phyloP scores from a whole-genome alignment of 2,329 filamentous ascomycete genomes.

The Aspergillus unguis region DNA sequence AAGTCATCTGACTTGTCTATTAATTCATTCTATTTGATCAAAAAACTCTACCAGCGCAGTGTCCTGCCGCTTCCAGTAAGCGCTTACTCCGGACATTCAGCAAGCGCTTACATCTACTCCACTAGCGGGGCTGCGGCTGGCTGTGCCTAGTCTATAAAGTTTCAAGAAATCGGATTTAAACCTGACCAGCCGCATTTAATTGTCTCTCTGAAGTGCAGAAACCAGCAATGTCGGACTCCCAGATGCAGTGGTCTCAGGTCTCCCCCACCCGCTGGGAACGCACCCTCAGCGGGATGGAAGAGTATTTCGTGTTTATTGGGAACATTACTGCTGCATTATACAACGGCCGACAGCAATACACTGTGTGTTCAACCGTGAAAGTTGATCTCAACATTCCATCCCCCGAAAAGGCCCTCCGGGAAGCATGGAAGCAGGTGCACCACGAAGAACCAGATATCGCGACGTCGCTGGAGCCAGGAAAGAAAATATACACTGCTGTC shows the following conservation, averaged over 20 bases:
- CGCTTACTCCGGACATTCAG: too few species aligned
- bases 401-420: neutral
- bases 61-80: too few species aligned
- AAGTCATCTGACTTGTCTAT: too few species aligned
- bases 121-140: too few species aligned
- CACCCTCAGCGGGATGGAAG: neutral
- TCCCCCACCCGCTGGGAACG: constrained; percentile 1
- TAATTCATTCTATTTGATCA: too few species aligned
- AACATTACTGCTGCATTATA: neutral
- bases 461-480: neutral
- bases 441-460: constrained; percentile 1
- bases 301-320: neutral
- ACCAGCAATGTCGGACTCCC: too few species aligned
- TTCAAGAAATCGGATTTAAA: too few species aligned
- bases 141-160: too few species aligned
- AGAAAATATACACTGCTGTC: constrained; percentile 2
- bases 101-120: too few species aligned
- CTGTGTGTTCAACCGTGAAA: neutral
- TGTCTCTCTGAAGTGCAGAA: too few species aligned
- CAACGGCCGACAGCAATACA: neutral
- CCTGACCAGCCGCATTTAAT: too few species aligned
- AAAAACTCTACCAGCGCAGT: too few species aligned
- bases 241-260: neutral
- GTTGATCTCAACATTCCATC: neutral
- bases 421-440: constrained; percentile 2